Evolutionary conservation across 2,329 filamentous ascomycete genomes (phyloP), one percentile per base, ranked within the genome.

Genomic region (Alternaria sp.): DNA sequence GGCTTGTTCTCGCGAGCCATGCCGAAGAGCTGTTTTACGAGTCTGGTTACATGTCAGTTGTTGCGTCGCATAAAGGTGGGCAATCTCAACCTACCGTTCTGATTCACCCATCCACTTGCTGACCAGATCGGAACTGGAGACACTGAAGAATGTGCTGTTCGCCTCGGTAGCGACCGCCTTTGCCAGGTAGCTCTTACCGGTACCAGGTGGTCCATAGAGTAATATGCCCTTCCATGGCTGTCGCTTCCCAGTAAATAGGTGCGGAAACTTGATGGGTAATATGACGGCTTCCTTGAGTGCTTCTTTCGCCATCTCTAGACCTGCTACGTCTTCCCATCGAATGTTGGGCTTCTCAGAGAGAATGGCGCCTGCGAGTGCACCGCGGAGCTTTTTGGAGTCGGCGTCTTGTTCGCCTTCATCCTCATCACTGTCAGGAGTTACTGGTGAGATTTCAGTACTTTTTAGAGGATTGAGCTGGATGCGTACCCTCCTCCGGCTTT

Each of bases 81-180:
- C 23, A 10, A 8, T 24, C 44, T 24, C 23, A 8, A 17, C 83
- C 48, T 81, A 96, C 92, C 93, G 88, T 87, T 99, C 95, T 83
- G 91, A 96, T 80, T 99, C 95, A 82, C 95, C 95, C 95, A 99
- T 99, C 95, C 95, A 99, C 77, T 99, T 99, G 78, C 92, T 97
- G 61, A 99, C 95, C 78, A 99, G 79, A 77, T 99, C 95, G 75
- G 92, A 96, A 84, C 92, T 96, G 80, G 92, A 96, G 67, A 99
- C 94, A 74, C 93, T 97, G 85, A 99, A 99, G 77, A 99, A 99
- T 3, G 95, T 98, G 79, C 93, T 97, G 79, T 99, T 98, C 58
- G 95, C 95, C 80, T 99, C 95, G 17, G 95, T 99, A 52, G 95
- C 95, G 50, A 99, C 94, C 2, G 95, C 95, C 79, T 98, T 99